phyloP scores from a whole-genome alignment of 2,329 filamentous ascomycete species.

The Trichoderma lentiforme region DNA sequence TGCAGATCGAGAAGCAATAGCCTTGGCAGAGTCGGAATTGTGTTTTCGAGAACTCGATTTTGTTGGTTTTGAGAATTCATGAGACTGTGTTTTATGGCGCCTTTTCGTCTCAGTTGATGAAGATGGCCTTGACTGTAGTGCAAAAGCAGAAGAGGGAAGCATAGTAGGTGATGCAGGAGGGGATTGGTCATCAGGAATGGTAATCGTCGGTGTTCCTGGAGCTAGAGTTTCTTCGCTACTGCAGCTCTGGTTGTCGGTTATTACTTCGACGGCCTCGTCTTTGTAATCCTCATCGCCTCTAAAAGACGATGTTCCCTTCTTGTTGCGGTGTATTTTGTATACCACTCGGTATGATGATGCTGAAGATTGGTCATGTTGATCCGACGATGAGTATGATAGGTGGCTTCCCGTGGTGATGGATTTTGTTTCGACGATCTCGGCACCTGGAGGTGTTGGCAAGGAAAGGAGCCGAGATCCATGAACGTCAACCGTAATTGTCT shows the following conservation, averaged over 20 bases:
- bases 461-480: conserved; percentile 49
- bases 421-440: conserved; percentile 55
- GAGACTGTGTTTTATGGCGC: neutral
- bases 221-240: conserved; percentile 1
- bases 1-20: conserved; percentile 5
- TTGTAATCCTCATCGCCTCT: conserved; percentile 32
- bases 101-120: neutral
- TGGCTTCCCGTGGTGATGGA: conserved; percentile 17
- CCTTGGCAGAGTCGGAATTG: conserved; percentile 1
- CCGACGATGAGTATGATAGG: conserved; percentile 18
- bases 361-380: conserved; percentile 22
- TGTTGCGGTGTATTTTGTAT: conserved; percentile 56
- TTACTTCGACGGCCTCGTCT: conserved; percentile 25
- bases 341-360: conserved; percentile 51
- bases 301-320: conserved; percentile 41
- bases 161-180: conserved; percentile 4
- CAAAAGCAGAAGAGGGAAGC: neutral
- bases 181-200: neutral
- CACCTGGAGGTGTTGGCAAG: conserved; percentile 54
- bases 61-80: conserved; percentile 15
- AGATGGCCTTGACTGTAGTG: neutral
- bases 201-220: conserved; percentile 1
- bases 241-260: neutral
- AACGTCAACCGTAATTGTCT: conserved; percentile 63
- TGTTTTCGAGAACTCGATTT: conserved; percentile 13